These are phyloP conservation scores for Phytophthora sojae DNA, from an alignment of 352 stramenopile genomes.

Conservation along the genomic window DNA sequence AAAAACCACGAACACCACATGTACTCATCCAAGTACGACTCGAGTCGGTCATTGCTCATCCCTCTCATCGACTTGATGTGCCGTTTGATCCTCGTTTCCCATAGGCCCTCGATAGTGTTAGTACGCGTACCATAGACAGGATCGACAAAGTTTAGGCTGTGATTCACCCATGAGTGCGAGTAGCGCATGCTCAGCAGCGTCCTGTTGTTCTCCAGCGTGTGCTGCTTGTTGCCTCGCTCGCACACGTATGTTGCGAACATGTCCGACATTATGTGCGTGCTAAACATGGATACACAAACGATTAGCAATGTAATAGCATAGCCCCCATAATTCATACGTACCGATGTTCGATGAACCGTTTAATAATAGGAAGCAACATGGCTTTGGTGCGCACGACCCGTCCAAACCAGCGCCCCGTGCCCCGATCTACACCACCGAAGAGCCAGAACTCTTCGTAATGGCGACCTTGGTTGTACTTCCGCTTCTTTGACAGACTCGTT, in stretches of 20 bases:
- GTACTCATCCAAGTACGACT: too few species aligned
- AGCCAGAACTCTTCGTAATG: too few species aligned
- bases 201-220: background rate
- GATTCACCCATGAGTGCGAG: background rate
- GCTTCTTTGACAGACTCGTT: constrained; percentile 5
- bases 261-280: background rate
- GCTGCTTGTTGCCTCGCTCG: background rate
- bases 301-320: background rate
- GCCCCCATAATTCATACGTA: background rate
- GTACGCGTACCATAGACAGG: background rate
- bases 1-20: too few species aligned
- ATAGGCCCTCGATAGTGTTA: background rate
- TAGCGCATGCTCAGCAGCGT: background rate
- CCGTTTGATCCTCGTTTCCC: too few species aligned
- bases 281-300: background rate
- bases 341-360: background rate
- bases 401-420: background rate
- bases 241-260: background rate
- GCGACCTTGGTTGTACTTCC: background rate
- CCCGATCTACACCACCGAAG: background rate
- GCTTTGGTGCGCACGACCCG: background rate
- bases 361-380: background rate
- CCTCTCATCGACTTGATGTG: too few species aligned
- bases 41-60: too few species aligned
- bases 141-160: background rate